Base-by-base conservation (phyloP, 164 flowering plant genomes). In the Platanus orientalis region DNA sequence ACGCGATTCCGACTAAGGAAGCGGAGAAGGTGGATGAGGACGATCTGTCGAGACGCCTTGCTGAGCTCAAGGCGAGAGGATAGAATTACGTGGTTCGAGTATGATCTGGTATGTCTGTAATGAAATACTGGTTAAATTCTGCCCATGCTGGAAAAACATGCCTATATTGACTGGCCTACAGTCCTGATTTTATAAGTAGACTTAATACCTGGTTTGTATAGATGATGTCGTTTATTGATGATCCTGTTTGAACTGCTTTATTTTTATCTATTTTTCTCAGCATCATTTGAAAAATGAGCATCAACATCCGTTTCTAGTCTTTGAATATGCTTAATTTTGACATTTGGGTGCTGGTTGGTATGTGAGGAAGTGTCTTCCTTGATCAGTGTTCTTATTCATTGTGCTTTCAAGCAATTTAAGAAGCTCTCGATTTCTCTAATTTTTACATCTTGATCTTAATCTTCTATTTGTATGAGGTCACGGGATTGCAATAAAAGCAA, bases 1-100 rank as follows among this genome's bases (percentile, higher is more conserved):
- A 50, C 4, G 54, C 54, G 13, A 50, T 50, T 0, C 54, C 54
- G 27, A 23, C 54, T 11, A 50, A 23, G 14, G 27, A 7, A 9
- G 13, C 54, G 54, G 54, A 50, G 54, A 50, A 50, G 54, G 54
- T 13, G 12, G 27, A 50, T 3, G 54, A 50, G 54, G 54, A n/a
- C 13, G 27, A 50, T 23, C 12, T 50, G 2, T 50, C 54, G 0
- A 21, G 54, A 13, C 54, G 54, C 12, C 54, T 50, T 13, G 27
- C 54, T 27, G 54, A 50, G 27, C 27, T 50, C 27, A 50, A 50
- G 54, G 54, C 27, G 1, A 50, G 54, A 50, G 54, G 54, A 27
- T 50, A 23, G 13, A 50, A 50, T 50, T 50, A 14, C 17, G 47
- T 14, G 17, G 17, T 42, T 14, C 12, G 16, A 3, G 47, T 42